Evolutionary conservation across 345 rosid genomes (phyloP).

Genomic region (Raphanus sativus): DNA sequence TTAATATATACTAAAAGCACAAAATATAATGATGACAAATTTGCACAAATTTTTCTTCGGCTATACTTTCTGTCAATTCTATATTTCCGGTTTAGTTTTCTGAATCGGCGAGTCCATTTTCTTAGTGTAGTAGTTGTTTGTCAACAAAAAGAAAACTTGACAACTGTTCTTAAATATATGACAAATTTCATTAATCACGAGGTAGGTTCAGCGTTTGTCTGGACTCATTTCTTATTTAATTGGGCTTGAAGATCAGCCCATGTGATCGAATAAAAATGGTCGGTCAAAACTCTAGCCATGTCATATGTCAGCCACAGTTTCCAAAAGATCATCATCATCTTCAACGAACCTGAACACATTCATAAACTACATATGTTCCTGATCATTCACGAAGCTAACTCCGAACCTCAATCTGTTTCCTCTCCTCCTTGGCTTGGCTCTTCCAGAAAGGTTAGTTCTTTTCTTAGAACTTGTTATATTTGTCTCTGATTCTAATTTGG

Average conservation of each 20-base stretch:
- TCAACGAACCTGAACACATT: conserved; percentile 18
- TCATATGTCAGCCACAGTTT: neutral
- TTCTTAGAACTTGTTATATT: neutral
- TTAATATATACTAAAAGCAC: too few species aligned
- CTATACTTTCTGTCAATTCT: too few species aligned
- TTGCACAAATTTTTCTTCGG: too few species aligned
- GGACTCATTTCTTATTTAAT: neutral
- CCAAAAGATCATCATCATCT: conserved; percentile 8
- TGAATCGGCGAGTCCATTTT: too few species aligned
- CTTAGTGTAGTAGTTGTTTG: too few species aligned
- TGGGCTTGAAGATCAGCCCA: conserved; percentile 25
- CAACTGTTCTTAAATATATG: neutral
- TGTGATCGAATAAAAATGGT: neutral
- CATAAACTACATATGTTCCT: neutral
- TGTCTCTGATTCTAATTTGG: neutral
- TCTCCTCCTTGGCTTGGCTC: neutral
- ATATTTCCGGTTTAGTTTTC: too few species aligned
- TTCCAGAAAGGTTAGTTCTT: conserved; percentile 19
- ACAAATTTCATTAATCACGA: neutral
- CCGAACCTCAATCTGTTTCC: conserved; percentile 14
- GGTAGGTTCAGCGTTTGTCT: neutral
- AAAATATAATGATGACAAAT: too few species aligned
- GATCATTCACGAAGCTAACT: conserved; percentile 17
- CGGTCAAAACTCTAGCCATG: conserved; percentile 30
- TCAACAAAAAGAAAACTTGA: neutral